Percentiles rank a stretch among this genome's conserved stretches.
Evolutionary conservation across 192 early-diverging fungal species (phyloP).

Genomic region (Podila verticillata): DNA sequence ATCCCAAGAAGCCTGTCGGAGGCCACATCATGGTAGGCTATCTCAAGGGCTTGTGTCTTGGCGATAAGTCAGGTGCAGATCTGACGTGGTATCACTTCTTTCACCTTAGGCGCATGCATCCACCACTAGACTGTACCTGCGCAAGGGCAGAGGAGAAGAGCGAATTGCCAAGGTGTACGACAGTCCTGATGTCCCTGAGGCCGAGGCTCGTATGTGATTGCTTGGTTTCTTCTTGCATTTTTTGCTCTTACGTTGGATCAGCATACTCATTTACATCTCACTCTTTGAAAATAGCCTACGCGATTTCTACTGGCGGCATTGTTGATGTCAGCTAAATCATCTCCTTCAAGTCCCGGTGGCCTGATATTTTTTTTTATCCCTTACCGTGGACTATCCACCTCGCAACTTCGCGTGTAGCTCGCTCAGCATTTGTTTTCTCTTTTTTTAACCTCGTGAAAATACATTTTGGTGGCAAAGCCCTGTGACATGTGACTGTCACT

Average conservation of each 20-base stretch:
- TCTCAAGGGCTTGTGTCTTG: background rate
- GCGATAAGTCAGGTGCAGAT: background rate
- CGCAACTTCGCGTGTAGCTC: too few species aligned
- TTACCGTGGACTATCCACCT: too few species aligned
- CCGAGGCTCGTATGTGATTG: slow-evolving; percentile 58
- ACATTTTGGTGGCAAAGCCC: background rate
- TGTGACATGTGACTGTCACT: background rate
- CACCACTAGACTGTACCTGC: slow-evolving; percentile 79
- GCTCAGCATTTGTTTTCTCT: too few species aligned
- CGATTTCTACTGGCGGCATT: slow-evolving; percentile 81
- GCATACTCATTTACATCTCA: slow-evolving; percentile 3
- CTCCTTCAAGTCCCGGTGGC: background rate
- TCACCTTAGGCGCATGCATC: slow-evolving; percentile 54
- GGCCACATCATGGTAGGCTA: slow-evolving; percentile 80
- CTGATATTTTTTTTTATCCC: too few species aligned
- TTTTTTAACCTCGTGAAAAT: background rate
- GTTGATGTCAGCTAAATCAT: slow-evolving; percentile 59
- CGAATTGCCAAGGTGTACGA: slow-evolving; percentile 87
- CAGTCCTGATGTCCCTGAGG: slow-evolving; percentile 81
- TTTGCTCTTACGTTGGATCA: background rate
- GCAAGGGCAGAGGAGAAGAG: slow-evolving; percentile 85
- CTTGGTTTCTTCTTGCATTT: background rate
- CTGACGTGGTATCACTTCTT: background rate
- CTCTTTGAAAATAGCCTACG: slow-evolving; percentile 60
- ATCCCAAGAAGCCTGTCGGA: slow-evolving; percentile 90